These are phyloP conservation scores for Backusella morwellensis DNA, from an alignment of 192 early-diverging fungal genomes.

Conservation along the genomic window DNA sequence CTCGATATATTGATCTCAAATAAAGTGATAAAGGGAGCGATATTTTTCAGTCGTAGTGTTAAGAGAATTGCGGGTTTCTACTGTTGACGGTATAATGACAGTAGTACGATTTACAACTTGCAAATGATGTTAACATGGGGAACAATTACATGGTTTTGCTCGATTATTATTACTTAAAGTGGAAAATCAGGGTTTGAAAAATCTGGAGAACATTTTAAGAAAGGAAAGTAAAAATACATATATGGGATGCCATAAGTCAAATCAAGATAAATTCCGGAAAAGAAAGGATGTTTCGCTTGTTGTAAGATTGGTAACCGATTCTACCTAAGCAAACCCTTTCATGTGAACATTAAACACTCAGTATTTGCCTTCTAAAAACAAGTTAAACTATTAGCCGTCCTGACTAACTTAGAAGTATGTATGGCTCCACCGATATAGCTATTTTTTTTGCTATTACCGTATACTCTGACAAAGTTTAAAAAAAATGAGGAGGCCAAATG, in stretches of 20 bases:
- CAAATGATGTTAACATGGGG: not conserved
- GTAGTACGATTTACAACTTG: not conserved
- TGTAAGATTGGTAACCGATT: not conserved
- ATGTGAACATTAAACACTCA: not conserved
- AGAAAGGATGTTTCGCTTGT: not conserved
- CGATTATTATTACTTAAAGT: not conserved
- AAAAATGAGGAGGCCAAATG: not conserved
- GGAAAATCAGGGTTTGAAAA: not conserved
- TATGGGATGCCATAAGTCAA: not conserved
- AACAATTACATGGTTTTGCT: not conserved
- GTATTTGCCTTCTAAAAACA: not conserved
- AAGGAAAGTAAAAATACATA: not conserved
- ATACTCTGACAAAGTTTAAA: not conserved
- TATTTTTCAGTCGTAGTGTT: not conserved
- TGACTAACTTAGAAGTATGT: not conserved
- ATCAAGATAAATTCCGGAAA: not conserved
- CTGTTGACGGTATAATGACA: not conserved
- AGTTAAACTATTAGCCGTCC: not conserved
- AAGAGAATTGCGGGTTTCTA: not conserved
- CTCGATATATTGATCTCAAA: not conserved
- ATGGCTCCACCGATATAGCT: not conserved
- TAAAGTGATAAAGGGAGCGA: not conserved
- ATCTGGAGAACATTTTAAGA: not conserved
- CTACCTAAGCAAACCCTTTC: not conserved
- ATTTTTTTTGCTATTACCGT: not conserved